A percentile compares a stretch with the other conserved stretches of the same genome.
phyloP scores from a whole-genome alignment of 441 rosid genomes.

The Pelargonium australe region DNA sequence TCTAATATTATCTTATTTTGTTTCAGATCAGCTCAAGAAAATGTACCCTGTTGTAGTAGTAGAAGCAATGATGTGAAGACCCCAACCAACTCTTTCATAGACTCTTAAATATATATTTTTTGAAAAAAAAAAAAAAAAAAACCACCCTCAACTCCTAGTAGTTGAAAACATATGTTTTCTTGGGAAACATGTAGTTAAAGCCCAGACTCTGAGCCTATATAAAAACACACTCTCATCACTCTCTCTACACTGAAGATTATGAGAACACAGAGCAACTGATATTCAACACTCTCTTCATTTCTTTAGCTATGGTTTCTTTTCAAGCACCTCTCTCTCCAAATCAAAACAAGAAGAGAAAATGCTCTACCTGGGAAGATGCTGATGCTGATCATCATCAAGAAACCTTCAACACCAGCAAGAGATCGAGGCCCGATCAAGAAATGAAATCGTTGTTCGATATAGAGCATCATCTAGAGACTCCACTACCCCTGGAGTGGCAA shows the following conservation, averaged over 20 bases:
- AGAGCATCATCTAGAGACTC: constrained; percentile 62
- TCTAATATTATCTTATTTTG: no score
- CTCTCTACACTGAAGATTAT: no score
- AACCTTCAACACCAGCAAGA: constrained; percentile 17
- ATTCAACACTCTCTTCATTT: not conserved
- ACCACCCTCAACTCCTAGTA: no score
- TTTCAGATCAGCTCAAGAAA: not conserved
- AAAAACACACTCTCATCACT: no score
- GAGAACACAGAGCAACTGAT: not conserved
- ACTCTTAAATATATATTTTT: no score
- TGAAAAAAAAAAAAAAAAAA: no score
- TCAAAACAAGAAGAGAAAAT: constrained; percentile 18
- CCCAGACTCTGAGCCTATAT: no score
- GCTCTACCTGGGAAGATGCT: constrained; percentile 4
- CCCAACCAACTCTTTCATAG: not conserved
- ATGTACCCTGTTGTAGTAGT: no score
- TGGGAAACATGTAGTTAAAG: no score
- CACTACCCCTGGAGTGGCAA: constrained; percentile 63
- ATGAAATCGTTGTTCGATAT: constrained; percentile 33
- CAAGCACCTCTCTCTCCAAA: constrained; percentile 36
- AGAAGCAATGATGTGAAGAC: not conserved
- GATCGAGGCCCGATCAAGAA: constrained; percentile 22
- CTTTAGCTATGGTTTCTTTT: constrained; percentile 42
- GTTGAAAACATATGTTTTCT: no score
- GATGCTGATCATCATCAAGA: constrained; percentile 14